Evolutionary conservation across 202 grass and related monocot species (phyloP), one percentile per base, ranked within the genome.

Genomic region (Zoysia matrella): DNA sequence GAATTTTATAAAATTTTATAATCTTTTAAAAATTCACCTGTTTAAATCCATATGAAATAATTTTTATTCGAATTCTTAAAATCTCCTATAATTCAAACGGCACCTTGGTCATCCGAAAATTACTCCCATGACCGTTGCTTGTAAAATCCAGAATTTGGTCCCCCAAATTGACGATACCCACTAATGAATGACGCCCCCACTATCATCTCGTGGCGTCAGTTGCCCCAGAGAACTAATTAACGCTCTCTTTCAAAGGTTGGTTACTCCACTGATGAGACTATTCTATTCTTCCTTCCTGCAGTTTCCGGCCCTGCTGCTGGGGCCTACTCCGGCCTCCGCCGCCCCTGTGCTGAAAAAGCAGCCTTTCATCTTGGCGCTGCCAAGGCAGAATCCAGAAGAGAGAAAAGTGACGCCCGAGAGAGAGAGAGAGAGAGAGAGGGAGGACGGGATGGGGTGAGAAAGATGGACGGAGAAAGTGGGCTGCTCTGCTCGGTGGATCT

Each of bases 291-390:
- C 52, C 52, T 36, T 36, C 30, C 30, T 36, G 30, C 43, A 53
- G 54, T 40, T 52, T 45, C 41, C 72, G 30, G 30, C 30, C 30
- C 30, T 36, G 73, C 61, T 60, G 84, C 40, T 75, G 84, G 75
- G 84, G 8, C 79, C 67, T 68, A 11, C 46, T 65, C 54, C 81
- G 74, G 73, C 88, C 49, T 70, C 62, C 69, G 41, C 42, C 62
- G 8, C 30, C 30, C 30, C 30, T 36, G 69, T 52, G 70, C 36
- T 55, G 51, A 72, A n/a, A n/a, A n/a, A 42, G 74, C 74, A 88
- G 80, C 70, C 70, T 83, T 86, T 72, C 80, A 72, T 76, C 69
- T 71, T 66, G 80, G 75, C 88, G 83, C 57, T 61, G 47, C 61
- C 62, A 67, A 46, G 50, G 40, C 47, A 67, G 69, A 74, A 0